These are phyloP conservation scores for Stachybotrys chartarum DNA, from an alignment of 2,329 filamentous ascomycete genomes.

Conservation along the genomic window DNA sequence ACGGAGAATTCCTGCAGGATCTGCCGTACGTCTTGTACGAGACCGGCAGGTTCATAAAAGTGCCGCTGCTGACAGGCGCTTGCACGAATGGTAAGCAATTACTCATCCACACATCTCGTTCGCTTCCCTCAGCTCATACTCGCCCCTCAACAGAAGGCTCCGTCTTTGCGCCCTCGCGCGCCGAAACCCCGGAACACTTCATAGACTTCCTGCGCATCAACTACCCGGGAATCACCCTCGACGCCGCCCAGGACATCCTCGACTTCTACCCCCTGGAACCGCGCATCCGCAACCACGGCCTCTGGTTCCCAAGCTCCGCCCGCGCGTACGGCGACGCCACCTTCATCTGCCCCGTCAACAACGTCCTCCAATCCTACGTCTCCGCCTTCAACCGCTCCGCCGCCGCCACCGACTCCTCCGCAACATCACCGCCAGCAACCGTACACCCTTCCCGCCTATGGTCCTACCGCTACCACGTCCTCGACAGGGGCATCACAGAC, in stretches of 20 bases:
- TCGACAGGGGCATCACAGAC: slow-evolving; percentile 25
- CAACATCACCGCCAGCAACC: no score
- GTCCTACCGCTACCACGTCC: slow-evolving; percentile 44
- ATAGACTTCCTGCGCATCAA: slow-evolving; percentile 36
- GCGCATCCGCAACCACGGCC: slow-evolving; percentile 26
- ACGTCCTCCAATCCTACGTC: slow-evolving; percentile 27
- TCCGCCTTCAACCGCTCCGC: slow-evolving; percentile 7
- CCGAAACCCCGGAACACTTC: slow-evolving; percentile 24
- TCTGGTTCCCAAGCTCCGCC: slow-evolving; percentile 36
- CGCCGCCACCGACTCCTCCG: neutral
- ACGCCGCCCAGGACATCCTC: slow-evolving; percentile 27
- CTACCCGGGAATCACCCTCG: slow-evolving; percentile 33
- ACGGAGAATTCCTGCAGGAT: slow-evolving; percentile 37
- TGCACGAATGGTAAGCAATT: slow-evolving; percentile 30
- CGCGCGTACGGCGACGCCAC: slow-evolving; percentile 37
- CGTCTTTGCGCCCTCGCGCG: slow-evolving; percentile 32
- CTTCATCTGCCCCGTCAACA: slow-evolving; percentile 35
- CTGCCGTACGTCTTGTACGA: slow-evolving; percentile 32
- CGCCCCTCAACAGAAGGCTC: slow-evolving; percentile 32
- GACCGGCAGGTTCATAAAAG: slow-evolving; percentile 30
- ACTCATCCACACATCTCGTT: neutral
- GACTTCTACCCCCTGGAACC: slow-evolving; percentile 29
- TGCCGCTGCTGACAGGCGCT: slow-evolving; percentile 38
- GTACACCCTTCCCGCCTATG: slow-evolving; percentile 21
- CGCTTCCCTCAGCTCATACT: slow-evolving; percentile 1